Conservation (phyloP, 208 protist species). For the Acanthamoeba healyi region DNA sequence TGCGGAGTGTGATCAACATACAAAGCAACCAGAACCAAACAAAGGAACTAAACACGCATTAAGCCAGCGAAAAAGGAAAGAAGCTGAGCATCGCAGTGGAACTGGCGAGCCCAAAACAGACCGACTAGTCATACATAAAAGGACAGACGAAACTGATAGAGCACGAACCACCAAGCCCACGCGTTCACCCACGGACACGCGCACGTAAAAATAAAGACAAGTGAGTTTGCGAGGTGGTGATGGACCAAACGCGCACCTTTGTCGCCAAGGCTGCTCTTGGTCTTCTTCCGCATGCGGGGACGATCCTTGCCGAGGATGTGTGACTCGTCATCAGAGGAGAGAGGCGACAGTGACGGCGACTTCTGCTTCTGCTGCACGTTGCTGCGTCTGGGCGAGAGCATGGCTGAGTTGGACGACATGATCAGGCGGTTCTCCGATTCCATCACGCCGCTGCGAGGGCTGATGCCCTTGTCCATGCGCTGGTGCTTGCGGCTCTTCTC, state of each 20-base stretch:
- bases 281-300: not conserved
- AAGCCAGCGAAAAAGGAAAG: no score
- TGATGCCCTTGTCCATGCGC: not conserved
- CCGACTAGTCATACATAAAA: no score
- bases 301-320: not conserved
- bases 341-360: not conserved
- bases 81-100: no score
- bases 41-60: not conserved
- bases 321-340: not conserved
- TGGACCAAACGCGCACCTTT: no score
- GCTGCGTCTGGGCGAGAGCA: not conserved
- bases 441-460: not conserved
- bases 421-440: not conserved
- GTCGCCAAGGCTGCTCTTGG: not conserved
- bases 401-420: not conserved
- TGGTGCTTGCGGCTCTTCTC: constrained; percentile 1
- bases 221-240: no score
- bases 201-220: no score
- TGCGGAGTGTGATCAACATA: not conserved
- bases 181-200: no score
- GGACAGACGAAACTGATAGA: no score
- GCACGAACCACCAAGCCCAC: no score
- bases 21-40: not conserved
- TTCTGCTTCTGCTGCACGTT: not conserved
- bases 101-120: no score